Percentiles rank a stretch among this genome's conserved stretches.
Conservation (phyloP, 2,329 filamentous ascomycete species). For the Colletotrichum euphorbiae region DNA sequence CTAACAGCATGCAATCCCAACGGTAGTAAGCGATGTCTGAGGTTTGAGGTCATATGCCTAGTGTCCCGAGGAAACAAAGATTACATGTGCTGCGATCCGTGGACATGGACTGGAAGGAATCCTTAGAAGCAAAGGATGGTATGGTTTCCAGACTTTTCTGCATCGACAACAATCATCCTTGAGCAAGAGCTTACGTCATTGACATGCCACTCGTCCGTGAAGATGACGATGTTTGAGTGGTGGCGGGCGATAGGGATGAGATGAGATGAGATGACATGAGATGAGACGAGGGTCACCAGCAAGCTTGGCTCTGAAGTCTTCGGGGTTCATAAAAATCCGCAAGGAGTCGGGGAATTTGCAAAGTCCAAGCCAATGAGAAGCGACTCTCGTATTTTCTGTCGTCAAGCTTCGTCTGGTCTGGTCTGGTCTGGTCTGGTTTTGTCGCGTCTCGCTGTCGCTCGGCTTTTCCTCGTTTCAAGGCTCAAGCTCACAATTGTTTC, state of each 20-base stretch:
- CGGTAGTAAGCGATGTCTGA: too few species aligned
- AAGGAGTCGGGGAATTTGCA: slow-evolving; percentile 10
- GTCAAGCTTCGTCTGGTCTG: slow-evolving; percentile 14
- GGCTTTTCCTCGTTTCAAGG: slow-evolving; percentile 32
- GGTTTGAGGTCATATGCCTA: too few species aligned
- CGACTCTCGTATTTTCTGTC: slow-evolving; percentile 1
- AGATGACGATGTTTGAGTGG: not conserved
- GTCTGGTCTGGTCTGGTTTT: slow-evolving; percentile 21
- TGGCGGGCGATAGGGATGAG: not conserved
- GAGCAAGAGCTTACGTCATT: too few species aligned
- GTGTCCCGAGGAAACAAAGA: too few species aligned
- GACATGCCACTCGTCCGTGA: too few species aligned
- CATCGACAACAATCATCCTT: too few species aligned
- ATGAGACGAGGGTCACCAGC: not conserved
- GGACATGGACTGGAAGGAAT: too few species aligned
- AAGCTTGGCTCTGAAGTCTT: not conserved
- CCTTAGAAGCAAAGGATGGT: too few species aligned
- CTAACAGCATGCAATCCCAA: too few species aligned
- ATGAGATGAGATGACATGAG: slow-evolving; percentile 8
- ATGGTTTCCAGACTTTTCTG: too few species aligned
- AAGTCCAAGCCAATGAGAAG: slow-evolving; percentile 2
- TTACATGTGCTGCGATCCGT: too few species aligned
- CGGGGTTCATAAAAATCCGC: slow-evolving; percentile 16
- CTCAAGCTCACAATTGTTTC: slow-evolving; percentile 24
- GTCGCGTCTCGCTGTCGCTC: slow-evolving; percentile 20